These are phyloP conservation scores for Chaetomium fimeti DNA, from an alignment of 495 filamentous ascomycete genomes.

Conservation along the genomic window DNA sequence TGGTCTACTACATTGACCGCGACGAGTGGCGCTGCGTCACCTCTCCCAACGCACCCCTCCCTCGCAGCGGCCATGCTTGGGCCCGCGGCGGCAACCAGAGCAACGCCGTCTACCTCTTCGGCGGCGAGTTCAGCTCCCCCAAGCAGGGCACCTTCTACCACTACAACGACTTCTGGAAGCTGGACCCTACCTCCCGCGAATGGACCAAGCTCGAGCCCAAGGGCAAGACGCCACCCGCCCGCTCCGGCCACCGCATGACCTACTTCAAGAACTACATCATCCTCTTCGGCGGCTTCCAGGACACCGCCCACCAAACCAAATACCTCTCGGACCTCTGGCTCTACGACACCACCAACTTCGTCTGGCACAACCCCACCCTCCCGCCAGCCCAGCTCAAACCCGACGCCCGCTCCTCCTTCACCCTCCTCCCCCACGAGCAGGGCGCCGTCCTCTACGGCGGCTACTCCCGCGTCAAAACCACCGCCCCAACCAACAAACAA, in stretches of 20 bases:
- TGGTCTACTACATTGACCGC: slow-evolving; percentile 80
- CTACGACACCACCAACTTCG: slow-evolving; percentile 63
- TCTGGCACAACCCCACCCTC: slow-evolving; percentile 71
- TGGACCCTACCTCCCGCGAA: slow-evolving; percentile 77
- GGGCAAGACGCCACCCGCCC: slow-evolving; percentile 81
- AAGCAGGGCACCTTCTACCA: slow-evolving; percentile 99
- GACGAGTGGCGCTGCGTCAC: slow-evolving; percentile 88
- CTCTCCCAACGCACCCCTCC: slow-evolving; percentile 86
- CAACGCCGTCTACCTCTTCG: slow-evolving; percentile 86
- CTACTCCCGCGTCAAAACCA: slow-evolving; percentile 83
- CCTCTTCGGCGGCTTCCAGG: slow-evolving; percentile 70
- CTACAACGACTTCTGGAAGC: slow-evolving; percentile 97
- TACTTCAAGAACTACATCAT: slow-evolving; percentile 69
- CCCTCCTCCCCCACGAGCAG: slow-evolving; percentile 81
- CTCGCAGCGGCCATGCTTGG: slow-evolving; percentile 90
- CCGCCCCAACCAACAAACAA: slow-evolving; percentile 50
- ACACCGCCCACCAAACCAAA: slow-evolving; percentile 88
- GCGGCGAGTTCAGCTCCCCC: slow-evolving; percentile 67
- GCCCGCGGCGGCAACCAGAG: slow-evolving; percentile 76
- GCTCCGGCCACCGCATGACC: slow-evolving; percentile 93
- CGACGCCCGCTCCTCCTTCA: slow-evolving; percentile 86
- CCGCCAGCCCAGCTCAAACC: slow-evolving; percentile 77
- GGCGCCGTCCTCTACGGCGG: slow-evolving; percentile 90
- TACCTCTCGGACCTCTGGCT: slow-evolving; percentile 73
- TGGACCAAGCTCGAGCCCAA: slow-evolving; percentile 88